Base-by-base conservation (phyloP, 140 eudicot genomes). In the Ambrosia hybrid region DNA sequence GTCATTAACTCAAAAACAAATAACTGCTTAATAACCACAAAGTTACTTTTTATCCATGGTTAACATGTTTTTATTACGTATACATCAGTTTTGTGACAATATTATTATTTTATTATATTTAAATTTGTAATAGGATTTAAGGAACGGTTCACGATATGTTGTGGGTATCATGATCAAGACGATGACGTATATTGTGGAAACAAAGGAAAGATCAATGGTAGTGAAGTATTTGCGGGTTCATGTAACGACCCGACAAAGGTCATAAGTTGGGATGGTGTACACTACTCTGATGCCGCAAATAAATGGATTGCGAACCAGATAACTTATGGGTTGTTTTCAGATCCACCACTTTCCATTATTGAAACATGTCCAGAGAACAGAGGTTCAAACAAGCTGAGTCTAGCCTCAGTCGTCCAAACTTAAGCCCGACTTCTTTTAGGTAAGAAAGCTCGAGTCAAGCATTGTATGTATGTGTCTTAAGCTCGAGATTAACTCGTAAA, bases 191-290 rank as follows among this genome's bases (percentile, higher is more conserved):
- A 88, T 73, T 92, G 98, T 73, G 98, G 96, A 51, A 80, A 82
- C 17, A 72, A 48, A 57, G 86, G 83, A 62, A 75, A 71, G 70
- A 83, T 65, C 1, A 86, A 85, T 41, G 98, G 92, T 0, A 82
- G 79, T 5, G 84, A 86, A 52, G 81, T 92, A 30, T 87, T 59
- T 52, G 90, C 86, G 3, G 92, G 81, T 3, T 81, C 96, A 3
- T 92, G 98, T 70, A 72, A 75, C 33, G 78, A 86, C 11, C 92
- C 98, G n/a, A 82, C 86, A 0, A 68, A 65, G 36, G 79, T 83
- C 48, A 81, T 92, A 21, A 92, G 92, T 59, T 89, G 96, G 98
- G 98, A 92, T 64, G 98, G 98, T 3, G 91, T 90, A 14, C 98
- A 93, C 71, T 90, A 89, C 66, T 30, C 91, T 8, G 96, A 93